These are phyloP conservation scores for Ormosia emarginata DNA, from an alignment of 306 rosid species.

Conservation along the genomic window DNA sequence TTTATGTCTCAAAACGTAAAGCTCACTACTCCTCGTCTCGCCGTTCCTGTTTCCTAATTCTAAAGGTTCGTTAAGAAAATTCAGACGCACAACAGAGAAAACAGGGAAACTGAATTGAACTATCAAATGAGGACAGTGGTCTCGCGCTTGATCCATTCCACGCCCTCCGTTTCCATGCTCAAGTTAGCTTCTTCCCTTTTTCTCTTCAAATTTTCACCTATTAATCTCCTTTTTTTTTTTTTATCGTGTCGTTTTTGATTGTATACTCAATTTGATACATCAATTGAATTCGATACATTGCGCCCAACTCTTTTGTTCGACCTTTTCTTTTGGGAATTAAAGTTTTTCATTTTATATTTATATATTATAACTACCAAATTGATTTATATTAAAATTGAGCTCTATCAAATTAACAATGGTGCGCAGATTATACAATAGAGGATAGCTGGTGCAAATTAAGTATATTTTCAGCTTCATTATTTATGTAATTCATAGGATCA, in stretches of 20 bases:
- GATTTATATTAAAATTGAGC: neutral
- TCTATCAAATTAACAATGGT: neutral
- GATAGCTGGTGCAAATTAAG: neutral
- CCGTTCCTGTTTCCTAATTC: neutral
- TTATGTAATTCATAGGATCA: neutral
- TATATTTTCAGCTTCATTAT: neutral
- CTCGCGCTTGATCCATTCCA: constrained; percentile 70
- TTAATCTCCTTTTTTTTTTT: neutral
- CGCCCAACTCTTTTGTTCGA: neutral
- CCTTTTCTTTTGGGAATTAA: neutral
- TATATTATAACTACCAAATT: neutral
- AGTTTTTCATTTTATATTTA: neutral
- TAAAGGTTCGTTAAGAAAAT: neutral
- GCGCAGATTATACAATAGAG: neutral
- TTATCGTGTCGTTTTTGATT: neutral
- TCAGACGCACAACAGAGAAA: neutral
- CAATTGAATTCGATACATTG: neutral
- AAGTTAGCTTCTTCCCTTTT: constrained; percentile 27
- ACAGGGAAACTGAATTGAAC: neutral
- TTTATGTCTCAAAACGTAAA: neutral
- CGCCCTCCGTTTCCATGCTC: constrained; percentile 50
- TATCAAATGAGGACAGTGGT: constrained; percentile 57
- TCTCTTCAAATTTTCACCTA: neutral
- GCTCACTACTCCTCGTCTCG: neutral
- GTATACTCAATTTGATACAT: neutral